phyloP scores from a whole-genome alignment of 2,329 filamentous ascomycete genomes.

The Penicillium sp. region DNA sequence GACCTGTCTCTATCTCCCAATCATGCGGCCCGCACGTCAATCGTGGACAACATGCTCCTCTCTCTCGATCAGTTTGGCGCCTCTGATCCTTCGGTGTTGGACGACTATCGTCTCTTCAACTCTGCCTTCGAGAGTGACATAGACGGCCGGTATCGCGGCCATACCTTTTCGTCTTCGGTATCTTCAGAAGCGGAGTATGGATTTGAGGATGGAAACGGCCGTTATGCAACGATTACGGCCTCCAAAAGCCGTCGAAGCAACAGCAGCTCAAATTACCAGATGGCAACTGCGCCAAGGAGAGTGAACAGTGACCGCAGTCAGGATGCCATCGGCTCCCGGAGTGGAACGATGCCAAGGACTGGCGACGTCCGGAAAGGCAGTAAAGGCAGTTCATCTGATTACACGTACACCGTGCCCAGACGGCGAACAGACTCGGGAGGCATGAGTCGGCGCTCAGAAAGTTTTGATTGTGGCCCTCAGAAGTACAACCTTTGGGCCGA shows the following conservation, averaged over 20 bases:
- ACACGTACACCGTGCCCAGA: slow-evolving; percentile 47
- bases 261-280: slow-evolving; percentile 68
- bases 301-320: slow-evolving; percentile 57
- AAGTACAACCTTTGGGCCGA: slow-evolving; percentile 25
- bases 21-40: slow-evolving; percentile 76
- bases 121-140: slow-evolving; percentile 40
- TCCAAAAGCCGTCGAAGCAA: slow-evolving; percentile 63
- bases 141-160: slow-evolving; percentile 48
- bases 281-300: slow-evolving; percentile 52
- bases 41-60: slow-evolving; percentile 92
- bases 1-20: slow-evolving; percentile 75
- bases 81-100: slow-evolving; percentile 31
- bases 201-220: slow-evolving; percentile 36
- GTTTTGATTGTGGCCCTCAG: slow-evolving; percentile 43
- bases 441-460: slow-evolving; percentile 39
- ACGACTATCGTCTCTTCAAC: slow-evolving; percentile 38
- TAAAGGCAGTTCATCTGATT: slow-evolving; percentile 71
- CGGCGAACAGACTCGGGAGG: slow-evolving; percentile 28
- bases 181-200: slow-evolving; percentile 53
- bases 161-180: slow-evolving; percentile 54
- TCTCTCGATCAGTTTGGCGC: slow-evolving; percentile 78
- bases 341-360: slow-evolving; percentile 22
- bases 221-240: slow-evolving; percentile 39
- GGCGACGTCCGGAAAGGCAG: slow-evolving; percentile 55
- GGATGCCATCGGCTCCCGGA: slow-evolving; percentile 38